A percentile compares a stretch with the other conserved stretches of the same genome.
These are phyloP conservation scores for Ceratobasidium theobromae DNA, from an alignment of 1,284 basidiomycete genomes.

Conservation along the genomic window DNA sequence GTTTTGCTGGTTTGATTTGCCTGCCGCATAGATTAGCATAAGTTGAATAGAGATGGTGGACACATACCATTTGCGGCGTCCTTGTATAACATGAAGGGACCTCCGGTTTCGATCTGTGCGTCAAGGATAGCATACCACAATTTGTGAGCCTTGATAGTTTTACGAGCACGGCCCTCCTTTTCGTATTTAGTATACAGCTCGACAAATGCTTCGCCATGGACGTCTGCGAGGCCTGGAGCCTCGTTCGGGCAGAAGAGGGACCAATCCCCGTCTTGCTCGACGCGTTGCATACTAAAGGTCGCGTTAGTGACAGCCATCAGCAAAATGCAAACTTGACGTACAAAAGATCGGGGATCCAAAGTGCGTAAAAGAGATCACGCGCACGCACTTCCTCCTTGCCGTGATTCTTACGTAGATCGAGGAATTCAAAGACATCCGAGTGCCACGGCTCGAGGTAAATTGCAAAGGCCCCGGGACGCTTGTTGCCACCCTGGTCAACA, in stretches of 20 bases:
- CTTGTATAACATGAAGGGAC: conserved; percentile 99
- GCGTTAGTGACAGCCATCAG: conserved; percentile 11
- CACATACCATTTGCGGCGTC: conserved; percentile 77
- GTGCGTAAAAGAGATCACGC: conserved; percentile 96
- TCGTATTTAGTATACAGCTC: conserved; percentile 89
- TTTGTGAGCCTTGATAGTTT: conserved; percentile 93
- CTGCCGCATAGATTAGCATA: conserved; percentile 45
- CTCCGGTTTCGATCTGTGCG: conserved; percentile 97
- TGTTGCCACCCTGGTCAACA: conserved; percentile 99
- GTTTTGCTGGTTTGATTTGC: conserved; percentile 98
- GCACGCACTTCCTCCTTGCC: conserved; percentile 98
- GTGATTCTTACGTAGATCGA: conserved; percentile 98
- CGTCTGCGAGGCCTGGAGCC: conserved; percentile 87
- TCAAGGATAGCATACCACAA: conserved; percentile 98
- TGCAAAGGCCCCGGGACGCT: conserved; percentile 97
- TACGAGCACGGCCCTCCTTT: conserved; percentile 84
- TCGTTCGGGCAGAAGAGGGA: conserved; percentile 98
- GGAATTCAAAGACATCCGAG: conserved; percentile 95
- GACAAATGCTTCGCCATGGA: conserved; percentile 92
- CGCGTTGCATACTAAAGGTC: conserved; percentile 79
- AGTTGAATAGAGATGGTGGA: neutral
- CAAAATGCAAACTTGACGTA: conserved; percentile 46
- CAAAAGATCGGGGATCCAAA: conserved; percentile 99
- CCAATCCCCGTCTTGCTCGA: conserved; percentile 88
- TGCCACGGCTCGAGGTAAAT: conserved; percentile 99